A percentile compares a stretch with the other conserved stretches of the same genome.
phyloP scores from a whole-genome alignment of 2,329 filamentous ascomycete genomes.

The Proliferodiscus dingleyae region DNA sequence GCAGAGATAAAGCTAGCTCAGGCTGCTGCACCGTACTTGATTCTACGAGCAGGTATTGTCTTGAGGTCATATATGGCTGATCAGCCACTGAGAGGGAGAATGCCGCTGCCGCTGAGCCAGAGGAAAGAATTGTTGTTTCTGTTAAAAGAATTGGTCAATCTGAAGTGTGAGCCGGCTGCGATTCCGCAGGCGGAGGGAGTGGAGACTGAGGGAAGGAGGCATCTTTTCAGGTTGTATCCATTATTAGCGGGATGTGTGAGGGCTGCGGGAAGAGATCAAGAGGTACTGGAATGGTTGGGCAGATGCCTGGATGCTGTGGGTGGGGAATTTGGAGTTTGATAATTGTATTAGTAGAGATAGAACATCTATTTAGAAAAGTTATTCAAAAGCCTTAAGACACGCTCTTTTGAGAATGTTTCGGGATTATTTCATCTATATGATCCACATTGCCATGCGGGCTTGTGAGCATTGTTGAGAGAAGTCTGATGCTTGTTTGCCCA shows the following conservation, averaged over 20 bases:
- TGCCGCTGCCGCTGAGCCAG: conserved; percentile 82
- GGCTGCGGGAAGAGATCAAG: conserved; percentile 57
- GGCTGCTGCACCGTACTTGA: conserved; percentile 73
- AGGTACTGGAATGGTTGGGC: conserved; percentile 52
- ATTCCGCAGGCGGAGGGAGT: conserved; percentile 54
- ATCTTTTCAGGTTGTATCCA: conserved; percentile 77
- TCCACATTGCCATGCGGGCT: neutral
- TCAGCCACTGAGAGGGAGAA: conserved; percentile 80
- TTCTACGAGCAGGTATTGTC: conserved; percentile 74
- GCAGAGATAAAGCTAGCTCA: conserved; percentile 52
- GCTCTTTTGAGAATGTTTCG: conserved; percentile 3
- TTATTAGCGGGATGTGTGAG: conserved; percentile 62
- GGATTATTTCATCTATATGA: conserved; percentile 1
- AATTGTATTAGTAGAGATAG: conserved; percentile 2
- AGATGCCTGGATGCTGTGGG: conserved; percentile 60
- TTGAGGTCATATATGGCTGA: conserved; percentile 86
- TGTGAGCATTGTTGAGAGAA: conserved; percentile 1
- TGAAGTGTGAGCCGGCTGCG: conserved; percentile 66
- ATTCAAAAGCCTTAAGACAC: too few relatives aligned
- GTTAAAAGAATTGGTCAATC: conserved; percentile 57
- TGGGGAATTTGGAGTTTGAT: conserved; percentile 40
- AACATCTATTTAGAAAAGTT: neutral
- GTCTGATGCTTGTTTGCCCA: neutral
- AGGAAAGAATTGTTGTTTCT: conserved; percentile 73
- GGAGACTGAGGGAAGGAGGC: conserved; percentile 60